Conservation (phyloP, 352 stramenopile genomes). For the Pythium plurisporium region DNA sequence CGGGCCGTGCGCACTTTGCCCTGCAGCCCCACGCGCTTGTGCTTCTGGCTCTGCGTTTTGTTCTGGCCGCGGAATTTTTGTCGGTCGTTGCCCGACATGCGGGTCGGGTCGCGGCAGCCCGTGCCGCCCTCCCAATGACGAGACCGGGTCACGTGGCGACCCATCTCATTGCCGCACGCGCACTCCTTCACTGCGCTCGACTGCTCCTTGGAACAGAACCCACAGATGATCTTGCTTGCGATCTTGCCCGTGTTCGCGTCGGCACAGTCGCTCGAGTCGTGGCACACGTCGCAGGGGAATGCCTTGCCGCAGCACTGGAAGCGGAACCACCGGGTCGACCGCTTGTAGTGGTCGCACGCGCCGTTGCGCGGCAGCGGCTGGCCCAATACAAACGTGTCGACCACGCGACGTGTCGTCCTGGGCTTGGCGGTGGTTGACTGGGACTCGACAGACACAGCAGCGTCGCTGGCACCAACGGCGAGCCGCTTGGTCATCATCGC, state of each 20-base stretch:
- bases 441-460: neutral
- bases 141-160: slow-evolving; percentile 36
- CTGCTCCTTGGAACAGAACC: slow-evolving; percentile 79
- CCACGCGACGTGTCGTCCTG: slow-evolving; percentile 28
- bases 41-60: slow-evolving; percentile 83
- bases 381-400: slow-evolving; percentile 59
- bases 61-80: slow-evolving; percentile 70
- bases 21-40: slow-evolving; percentile 52
- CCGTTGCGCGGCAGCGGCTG: slow-evolving; percentile 69
- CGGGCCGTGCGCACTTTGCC: slow-evolving; percentile 13
- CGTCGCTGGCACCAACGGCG: slow-evolving; percentile 17
- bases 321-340: slow-evolving; percentile 78
- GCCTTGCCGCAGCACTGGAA: slow-evolving; percentile 84
- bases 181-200: slow-evolving; percentile 71
- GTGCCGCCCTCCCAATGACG: slow-evolving; percentile 74
- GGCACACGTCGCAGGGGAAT: slow-evolving; percentile 79
- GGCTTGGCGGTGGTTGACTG: slow-evolving; percentile 22
- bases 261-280: slow-evolving; percentile 64
- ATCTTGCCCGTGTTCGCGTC: slow-evolving; percentile 72
- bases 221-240: slow-evolving; percentile 80
- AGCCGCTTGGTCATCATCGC: slow-evolving; percentile 63
- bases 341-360: slow-evolving; percentile 72
- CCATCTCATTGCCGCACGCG: slow-evolving; percentile 68
- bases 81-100: slow-evolving; percentile 64
- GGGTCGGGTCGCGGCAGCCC: slow-evolving; percentile 55